Evolutionary conservation across 352 stramenopile species (phyloP).

Genomic region (Phytophthora ohioensis): DNA sequence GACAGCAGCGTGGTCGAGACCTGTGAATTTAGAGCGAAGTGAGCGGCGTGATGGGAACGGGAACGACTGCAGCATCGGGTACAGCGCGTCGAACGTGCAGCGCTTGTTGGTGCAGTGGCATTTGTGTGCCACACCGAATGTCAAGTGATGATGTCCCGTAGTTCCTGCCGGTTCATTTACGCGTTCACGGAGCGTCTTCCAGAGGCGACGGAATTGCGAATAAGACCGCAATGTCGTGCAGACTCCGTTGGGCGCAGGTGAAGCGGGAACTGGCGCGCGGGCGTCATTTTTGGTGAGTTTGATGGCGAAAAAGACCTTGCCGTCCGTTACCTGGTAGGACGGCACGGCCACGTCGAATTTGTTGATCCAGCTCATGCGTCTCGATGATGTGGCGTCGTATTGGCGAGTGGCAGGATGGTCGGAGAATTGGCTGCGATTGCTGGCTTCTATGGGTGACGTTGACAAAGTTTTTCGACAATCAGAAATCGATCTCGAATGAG

Average conservation of each 20-base stretch:
- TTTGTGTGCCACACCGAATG: slow-evolving; percentile 12
- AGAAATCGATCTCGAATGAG: slow-evolving; percentile 16
- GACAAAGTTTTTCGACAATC: slow-evolving; percentile 21
- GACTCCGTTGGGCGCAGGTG: slow-evolving; percentile 21
- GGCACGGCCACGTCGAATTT: slow-evolving; percentile 44
- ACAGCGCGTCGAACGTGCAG: slow-evolving; percentile 61
- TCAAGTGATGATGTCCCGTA: slow-evolving; percentile 13
- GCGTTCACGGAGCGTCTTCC: slow-evolving; percentile 47
- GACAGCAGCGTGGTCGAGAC: slow-evolving; percentile 39
- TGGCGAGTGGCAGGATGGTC: slow-evolving; percentile 6
- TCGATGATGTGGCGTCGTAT: not conserved
- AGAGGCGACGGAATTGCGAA: slow-evolving; percentile 70
- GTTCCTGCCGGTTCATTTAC: slow-evolving; percentile 15
- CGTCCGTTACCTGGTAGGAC: slow-evolving; percentile 41
- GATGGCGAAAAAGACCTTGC: slow-evolving; percentile 43
- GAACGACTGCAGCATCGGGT: slow-evolving; percentile 44
- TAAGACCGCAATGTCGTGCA: slow-evolving; percentile 55
- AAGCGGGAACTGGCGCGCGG: slow-evolving; percentile 28
- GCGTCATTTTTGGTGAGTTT: slow-evolving; percentile 38
- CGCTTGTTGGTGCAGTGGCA: slow-evolving; percentile 45
- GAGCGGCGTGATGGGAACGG: slow-evolving; percentile 49
- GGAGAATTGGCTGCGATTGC: not conserved
- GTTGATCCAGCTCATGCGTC: slow-evolving; percentile 46
- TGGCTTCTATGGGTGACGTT: slow-evolving; percentile 17
- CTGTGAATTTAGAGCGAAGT: slow-evolving; percentile 40